phyloP scores from a whole-genome alignment of 202 grass and related monocot genomes.

The Saccharum hybrid region DNA sequence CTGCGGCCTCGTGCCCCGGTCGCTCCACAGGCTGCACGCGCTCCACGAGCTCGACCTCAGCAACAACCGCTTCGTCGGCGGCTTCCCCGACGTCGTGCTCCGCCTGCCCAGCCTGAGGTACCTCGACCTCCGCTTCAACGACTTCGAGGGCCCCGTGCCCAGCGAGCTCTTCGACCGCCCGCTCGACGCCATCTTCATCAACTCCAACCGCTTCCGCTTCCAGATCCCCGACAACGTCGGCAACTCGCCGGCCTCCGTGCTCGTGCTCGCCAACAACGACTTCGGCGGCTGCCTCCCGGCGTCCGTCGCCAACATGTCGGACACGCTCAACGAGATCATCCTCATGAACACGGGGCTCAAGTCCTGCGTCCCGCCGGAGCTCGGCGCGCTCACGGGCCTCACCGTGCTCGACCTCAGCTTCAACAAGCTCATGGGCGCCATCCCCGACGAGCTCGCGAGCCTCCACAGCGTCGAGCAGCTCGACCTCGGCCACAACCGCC shows the following conservation, averaged over 20 bases:
- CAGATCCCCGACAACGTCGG: slow-evolving; percentile 81
- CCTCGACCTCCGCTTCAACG: slow-evolving; percentile 80
- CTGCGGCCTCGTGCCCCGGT: slow-evolving; percentile 62
- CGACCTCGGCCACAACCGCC: slow-evolving; percentile 53
- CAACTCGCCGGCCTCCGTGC: slow-evolving; percentile 74
- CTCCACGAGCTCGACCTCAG: slow-evolving; percentile 91
- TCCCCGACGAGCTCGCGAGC: slow-evolving; percentile 52
- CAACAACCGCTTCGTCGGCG: slow-evolving; percentile 87
- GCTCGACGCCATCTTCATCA: slow-evolving; percentile 82
- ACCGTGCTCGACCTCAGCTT: slow-evolving; percentile 79
- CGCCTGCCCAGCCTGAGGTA: slow-evolving; percentile 50
- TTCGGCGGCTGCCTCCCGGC: slow-evolving; percentile 78
- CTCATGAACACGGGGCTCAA: slow-evolving; percentile 69
- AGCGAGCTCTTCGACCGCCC: slow-evolving; percentile 62
- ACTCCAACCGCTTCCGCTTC: slow-evolving; percentile 80
- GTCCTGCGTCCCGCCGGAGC: slow-evolving; percentile 71
- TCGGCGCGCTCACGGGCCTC: slow-evolving; percentile 56
- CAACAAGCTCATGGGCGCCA: slow-evolving; percentile 69
- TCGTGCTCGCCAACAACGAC: slow-evolving; percentile 87
- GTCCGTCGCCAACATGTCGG: slow-evolving; percentile 75
- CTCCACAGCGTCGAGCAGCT: slow-evolving; percentile 61
- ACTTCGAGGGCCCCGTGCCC: slow-evolving; percentile 78
- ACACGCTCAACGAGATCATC: slow-evolving; percentile 72
- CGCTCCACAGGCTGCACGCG: slow-evolving; percentile 14
- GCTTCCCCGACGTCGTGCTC: slow-evolving; percentile 68